phyloP scores from a whole-genome alignment of 225 moss, liverwort and hornwort species.

The Rhytidiadelphus loreus region DNA sequence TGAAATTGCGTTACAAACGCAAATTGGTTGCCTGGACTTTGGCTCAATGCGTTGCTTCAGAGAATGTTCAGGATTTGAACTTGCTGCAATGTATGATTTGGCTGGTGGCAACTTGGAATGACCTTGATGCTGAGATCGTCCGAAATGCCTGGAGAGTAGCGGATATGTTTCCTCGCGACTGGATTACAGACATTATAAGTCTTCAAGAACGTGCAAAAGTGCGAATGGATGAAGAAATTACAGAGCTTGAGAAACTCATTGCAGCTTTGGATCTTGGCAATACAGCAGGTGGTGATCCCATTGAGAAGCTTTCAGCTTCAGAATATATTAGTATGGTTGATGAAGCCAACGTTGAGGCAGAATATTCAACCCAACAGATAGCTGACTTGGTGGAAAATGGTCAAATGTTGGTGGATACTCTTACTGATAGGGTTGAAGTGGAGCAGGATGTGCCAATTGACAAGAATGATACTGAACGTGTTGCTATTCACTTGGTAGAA shows the following conservation, averaged over 20 bases:
- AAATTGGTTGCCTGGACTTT: background rate
- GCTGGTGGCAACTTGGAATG: background rate
- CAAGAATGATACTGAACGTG: background rate
- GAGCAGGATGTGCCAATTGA: background rate
- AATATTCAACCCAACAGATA: background rate
- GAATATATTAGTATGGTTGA: background rate
- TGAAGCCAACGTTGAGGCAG: background rate
- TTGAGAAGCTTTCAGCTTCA: background rate
- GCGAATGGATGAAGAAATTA: background rate
- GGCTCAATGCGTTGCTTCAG: background rate
- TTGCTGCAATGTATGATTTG: slow-evolving; percentile 1
- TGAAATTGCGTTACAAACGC: background rate
- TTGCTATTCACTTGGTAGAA: background rate
- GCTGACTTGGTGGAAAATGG: background rate
- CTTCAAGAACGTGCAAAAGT: background rate
- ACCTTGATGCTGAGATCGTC: background rate
- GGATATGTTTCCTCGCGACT: background rate
- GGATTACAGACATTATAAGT: background rate
- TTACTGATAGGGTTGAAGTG: background rate
- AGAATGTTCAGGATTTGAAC: background rate
- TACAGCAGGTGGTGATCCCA: background rate
- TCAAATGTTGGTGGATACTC: background rate
- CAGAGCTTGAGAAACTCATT: background rate
- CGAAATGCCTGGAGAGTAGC: background rate
- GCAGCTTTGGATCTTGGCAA: background rate